A percentile compares a stretch with the other conserved stretches of the same genome.
Evolutionary conservation across 2,329 filamentous ascomycete genomes (phyloP).

Genomic region (Scedosporium aurantiacum): DNA sequence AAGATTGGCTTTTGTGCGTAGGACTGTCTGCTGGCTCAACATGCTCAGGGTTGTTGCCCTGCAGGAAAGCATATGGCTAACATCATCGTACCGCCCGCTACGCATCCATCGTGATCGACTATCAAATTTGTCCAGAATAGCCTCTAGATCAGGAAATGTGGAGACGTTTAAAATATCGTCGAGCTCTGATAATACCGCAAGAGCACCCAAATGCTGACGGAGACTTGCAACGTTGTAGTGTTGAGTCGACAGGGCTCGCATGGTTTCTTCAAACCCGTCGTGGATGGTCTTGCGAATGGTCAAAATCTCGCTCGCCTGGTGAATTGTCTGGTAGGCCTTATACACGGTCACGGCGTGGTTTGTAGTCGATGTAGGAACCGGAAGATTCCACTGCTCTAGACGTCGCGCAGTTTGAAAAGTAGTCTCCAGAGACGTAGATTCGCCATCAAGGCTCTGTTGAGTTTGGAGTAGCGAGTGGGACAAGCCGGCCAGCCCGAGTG

Average conservation of each 20-base stretch:
- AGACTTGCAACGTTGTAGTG: conserved; percentile 39
- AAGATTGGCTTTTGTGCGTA: conserved; percentile 51
- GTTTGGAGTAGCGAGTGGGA: conserved; percentile 68
- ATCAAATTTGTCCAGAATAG: conserved; percentile 52
- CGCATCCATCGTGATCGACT: conserved; percentile 68
- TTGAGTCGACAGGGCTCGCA: conserved; percentile 41
- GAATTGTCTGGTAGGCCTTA: conserved; percentile 68
- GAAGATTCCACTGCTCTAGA: conserved; percentile 86
- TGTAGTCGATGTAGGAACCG: conserved; percentile 51
- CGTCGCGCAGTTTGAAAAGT: conserved; percentile 72
- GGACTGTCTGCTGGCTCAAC: conserved; percentile 56
- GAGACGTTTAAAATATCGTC: conserved; percentile 61
- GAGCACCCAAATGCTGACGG: conserved; percentile 44
- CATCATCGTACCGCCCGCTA: conserved; percentile 68
- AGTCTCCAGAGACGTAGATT: conserved; percentile 51
- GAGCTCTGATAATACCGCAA: conserved; percentile 70
- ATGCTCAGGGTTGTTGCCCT: conserved; percentile 74
- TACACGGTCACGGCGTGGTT: conserved; percentile 63
- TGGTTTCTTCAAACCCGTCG: conserved; percentile 48
- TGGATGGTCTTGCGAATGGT: conserved; percentile 49
- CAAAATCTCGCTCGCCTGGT: conserved; percentile 48
- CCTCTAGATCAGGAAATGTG: conserved; percentile 48
- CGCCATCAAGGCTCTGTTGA: conserved; percentile 49
- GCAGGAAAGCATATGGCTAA: conserved; percentile 70
- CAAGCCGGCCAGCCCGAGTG: conserved; percentile 73